Evolutionary conservation across 257 asterid genomes (phyloP).

Genomic region (Lycium barbarum): DNA sequence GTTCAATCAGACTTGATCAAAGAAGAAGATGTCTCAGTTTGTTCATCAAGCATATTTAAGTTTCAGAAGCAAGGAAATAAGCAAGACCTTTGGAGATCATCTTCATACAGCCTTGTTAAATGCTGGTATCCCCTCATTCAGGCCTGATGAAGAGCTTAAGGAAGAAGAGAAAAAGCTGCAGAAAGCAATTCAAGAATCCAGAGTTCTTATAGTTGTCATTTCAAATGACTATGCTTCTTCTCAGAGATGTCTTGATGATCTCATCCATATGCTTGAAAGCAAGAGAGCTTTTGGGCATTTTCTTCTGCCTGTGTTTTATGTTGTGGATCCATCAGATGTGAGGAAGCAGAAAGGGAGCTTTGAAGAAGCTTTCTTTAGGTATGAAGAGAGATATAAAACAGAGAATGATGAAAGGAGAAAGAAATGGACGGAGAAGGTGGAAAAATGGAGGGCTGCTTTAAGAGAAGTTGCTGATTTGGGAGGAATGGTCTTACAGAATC

Average conservation of each 20-base stretch:
- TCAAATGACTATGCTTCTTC: conserved; percentile 32
- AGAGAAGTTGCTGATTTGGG: conserved; percentile 31
- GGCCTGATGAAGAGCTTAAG: conserved; percentile 23
- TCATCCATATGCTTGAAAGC: conserved; percentile 10
- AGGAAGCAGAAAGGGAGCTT: conserved; percentile 17
- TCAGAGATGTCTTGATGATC: conserved; percentile 27
- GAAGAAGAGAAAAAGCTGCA: conserved; percentile 23
- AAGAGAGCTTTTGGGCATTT: conserved; percentile 13
- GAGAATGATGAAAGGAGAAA: not conserved
- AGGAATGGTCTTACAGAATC: conserved; percentile 29
- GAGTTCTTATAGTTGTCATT: conserved; percentile 13
- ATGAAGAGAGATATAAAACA: conserved; percentile 2
- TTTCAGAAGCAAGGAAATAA: conserved; percentile 20
- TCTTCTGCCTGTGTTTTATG: conserved; percentile 33
- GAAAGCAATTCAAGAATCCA: conserved; percentile 19
- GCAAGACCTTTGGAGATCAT: conserved; percentile 22
- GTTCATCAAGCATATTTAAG: conserved; percentile 31
- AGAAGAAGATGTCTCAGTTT: conserved; percentile 8
- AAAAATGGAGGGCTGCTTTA: conserved; percentile 28
- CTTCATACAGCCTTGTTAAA: conserved; percentile 24
- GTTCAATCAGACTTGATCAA: not conserved
- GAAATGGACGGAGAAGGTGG: not conserved
- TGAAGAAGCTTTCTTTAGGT: conserved; percentile 17
- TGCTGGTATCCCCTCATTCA: conserved; percentile 27
- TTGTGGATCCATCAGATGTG: conserved; percentile 33